A percentile compares a stretch with the other conserved stretches of the same genome.
Conservation (phyloP, 2,329 filamentous ascomycete genomes). For the Calonectria hongkongensis region DNA sequence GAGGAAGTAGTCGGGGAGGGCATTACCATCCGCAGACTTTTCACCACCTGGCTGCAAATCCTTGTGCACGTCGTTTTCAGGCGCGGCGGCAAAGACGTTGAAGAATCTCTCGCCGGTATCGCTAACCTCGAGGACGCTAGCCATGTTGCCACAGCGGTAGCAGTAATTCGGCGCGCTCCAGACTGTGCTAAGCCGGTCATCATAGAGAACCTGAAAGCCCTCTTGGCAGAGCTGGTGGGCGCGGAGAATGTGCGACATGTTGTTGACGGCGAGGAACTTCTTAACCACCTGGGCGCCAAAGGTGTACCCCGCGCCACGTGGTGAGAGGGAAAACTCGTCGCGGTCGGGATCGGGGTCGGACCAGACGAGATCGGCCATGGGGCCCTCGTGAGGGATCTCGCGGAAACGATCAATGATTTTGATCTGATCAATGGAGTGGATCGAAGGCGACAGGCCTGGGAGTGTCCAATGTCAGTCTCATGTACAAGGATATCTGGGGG, state of each 20-base stretch:
- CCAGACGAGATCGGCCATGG: conserved; percentile 99
- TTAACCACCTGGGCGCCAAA: conserved; percentile 98
- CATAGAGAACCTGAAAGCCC: conserved; percentile 97
- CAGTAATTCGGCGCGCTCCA: conserved; percentile 99
- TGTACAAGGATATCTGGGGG: not conserved
- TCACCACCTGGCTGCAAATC: conserved; percentile 87
- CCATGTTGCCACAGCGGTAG: conserved; percentile 97
- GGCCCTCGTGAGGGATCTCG: conserved; percentile 98
- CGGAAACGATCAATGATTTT: conserved; percentile 99
- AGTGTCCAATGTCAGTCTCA: conserved; percentile 29
- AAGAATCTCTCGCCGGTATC: conserved; percentile 95
- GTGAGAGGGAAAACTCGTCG: conserved; percentile 96
- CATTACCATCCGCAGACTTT: conserved; percentile 78
- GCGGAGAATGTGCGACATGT: conserved; percentile 96
- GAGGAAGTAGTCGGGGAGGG: conserved; percentile 83
- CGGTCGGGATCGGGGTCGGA: conserved; percentile 97
- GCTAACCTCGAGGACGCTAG: conserved; percentile 96
- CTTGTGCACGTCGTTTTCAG: conserved; percentile 94
- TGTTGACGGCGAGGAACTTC: conserved; percentile 98
- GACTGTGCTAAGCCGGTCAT: conserved; percentile 94
- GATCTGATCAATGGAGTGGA: conserved; percentile 99
- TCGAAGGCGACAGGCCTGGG: conserved; percentile 86
- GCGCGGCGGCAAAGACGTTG: conserved; percentile 97
- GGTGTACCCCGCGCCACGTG: conserved; percentile 95
- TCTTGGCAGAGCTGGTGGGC: conserved; percentile 99